Base-by-base conservation (phyloP, 1,284 basidiomycete species). In the Phylloporus sp. region DNA sequence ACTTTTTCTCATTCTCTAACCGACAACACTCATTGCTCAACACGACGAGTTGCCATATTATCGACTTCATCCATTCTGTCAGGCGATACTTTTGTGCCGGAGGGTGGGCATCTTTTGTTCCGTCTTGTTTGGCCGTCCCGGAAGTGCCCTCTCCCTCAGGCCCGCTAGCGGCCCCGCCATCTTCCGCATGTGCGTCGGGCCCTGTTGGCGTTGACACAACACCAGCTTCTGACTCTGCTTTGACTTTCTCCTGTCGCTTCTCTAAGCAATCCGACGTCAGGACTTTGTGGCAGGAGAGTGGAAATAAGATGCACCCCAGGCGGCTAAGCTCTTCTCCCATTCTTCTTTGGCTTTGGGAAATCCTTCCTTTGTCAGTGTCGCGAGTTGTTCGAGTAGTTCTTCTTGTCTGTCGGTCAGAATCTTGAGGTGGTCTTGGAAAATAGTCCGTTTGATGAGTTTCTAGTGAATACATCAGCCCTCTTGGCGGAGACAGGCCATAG, bases 1-100 rank as follows among this genome's bases (percentile, higher is more conserved):
- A 93, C 91, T 92, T 91, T 77, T 92, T 93, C 84, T 93, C 90
- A 71, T 93, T 93, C 79, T 92, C 91, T 74, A 94, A 77, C 69
- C 90, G 78, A 76, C 89, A 91, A 61, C 87, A 87, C 78, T 93
- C 92, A 70, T 93, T 93, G 74, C 90, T 92, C 64, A 94, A 74
- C 70, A 87, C 81, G 50, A 94, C 92, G 12, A 93, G 80, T 76
- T 90, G 85, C 92, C 92, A 94, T 66, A 93, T 85, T 55, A 86
- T 84, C 34, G 75, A 77, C 81, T 91, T 91, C 89, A 94, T 92
- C 67, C 77, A 75, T 65, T 94, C 92, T 56, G 89, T 92, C 78
- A 93, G 76, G 20, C 89, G 78, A 70, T 89, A 93, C 74, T 86
- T 86, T 79, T 90, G 89, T 64, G 80, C 79, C 0, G 91, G 91